phyloP scores from a whole-genome alignment of 164 flowering plant genomes.

The Vitis vinifera region DNA sequence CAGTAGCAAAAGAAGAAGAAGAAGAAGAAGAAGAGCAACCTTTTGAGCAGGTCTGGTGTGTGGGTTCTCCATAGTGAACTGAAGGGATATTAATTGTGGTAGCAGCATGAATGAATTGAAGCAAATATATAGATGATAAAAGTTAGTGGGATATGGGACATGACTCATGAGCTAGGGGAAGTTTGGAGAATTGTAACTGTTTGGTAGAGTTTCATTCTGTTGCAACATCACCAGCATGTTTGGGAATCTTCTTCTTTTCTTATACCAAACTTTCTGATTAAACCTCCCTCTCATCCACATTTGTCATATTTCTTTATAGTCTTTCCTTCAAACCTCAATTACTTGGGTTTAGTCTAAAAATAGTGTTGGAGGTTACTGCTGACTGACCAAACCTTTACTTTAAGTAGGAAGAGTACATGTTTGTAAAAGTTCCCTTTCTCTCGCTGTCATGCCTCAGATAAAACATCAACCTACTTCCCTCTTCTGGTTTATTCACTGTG shows the following conservation, averaged over 20 bases:
- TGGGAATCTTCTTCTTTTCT: constrained; percentile 20
- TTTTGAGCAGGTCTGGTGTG: constrained; percentile 24
- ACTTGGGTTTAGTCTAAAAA: no score
- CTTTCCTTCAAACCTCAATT: constrained; percentile 18
- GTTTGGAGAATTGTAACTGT: constrained; percentile 39
- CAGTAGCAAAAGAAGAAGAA: not conserved
- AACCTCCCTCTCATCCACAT: constrained; percentile 43
- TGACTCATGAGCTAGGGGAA: no score
- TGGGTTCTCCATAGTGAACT: constrained; percentile 26
- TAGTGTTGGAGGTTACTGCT: no score
- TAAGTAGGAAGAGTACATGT: no score
- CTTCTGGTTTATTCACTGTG: no score
- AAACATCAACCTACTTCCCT: no score
- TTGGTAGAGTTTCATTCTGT: constrained; percentile 19
- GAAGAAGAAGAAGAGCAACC: constrained; percentile 11
- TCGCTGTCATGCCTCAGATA: no score
- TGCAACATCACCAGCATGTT: constrained; percentile 36
- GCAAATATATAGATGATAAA: constrained; percentile 12
- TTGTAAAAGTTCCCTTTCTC: no score
- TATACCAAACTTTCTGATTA: constrained; percentile 60
- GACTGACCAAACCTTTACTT: no score
- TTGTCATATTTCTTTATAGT: not conserved
- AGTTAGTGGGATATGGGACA: no score
- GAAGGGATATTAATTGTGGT: not conserved
- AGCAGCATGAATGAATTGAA: not conserved